Evolutionary conservation across 2,329 filamentous ascomycete genomes (phyloP).

Genomic region (Monilinia vaccinii-corymbosi): DNA sequence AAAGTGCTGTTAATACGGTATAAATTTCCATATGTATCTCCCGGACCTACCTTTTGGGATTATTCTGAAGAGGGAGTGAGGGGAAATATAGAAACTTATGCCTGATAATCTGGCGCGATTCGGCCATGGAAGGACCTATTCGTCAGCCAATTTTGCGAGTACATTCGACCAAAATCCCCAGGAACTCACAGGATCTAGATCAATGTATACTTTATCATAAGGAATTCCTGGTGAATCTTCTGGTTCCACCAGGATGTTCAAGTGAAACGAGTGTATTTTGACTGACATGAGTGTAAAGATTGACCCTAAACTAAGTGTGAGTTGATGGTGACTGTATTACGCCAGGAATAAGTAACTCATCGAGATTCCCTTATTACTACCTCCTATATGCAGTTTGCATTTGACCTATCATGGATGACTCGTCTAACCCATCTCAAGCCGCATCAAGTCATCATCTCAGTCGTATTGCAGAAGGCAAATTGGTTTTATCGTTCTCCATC

Average conservation of each 20-base stretch:
- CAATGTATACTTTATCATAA: not conserved
- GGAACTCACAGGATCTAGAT: not conserved
- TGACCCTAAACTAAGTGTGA: not conserved
- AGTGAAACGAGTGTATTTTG: not conserved
- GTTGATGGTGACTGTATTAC: not conserved
- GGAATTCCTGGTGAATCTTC: not conserved
- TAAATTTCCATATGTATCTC: not conserved
- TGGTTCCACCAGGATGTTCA: not conserved
- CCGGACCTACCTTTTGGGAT: too few relatives aligned
- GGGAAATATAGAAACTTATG: not conserved
- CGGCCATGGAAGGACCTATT: too few relatives aligned
- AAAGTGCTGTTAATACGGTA: not conserved
- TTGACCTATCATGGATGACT: not conserved
- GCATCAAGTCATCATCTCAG: not conserved
- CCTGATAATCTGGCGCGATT: too few relatives aligned
- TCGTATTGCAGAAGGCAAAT: not conserved
- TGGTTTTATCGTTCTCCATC: not conserved
- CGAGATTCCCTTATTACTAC: not conserved
- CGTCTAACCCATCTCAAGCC: not conserved
- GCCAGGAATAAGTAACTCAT: not conserved
- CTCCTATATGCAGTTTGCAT: too few relatives aligned
- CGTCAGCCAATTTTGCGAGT: too few relatives aligned
- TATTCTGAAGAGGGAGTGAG: not conserved
- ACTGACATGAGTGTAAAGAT: not conserved
- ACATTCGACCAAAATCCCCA: not conserved